Conservation (phyloP, 192 early-diverging fungal genomes). For the Linnemannia exigua region DNA sequence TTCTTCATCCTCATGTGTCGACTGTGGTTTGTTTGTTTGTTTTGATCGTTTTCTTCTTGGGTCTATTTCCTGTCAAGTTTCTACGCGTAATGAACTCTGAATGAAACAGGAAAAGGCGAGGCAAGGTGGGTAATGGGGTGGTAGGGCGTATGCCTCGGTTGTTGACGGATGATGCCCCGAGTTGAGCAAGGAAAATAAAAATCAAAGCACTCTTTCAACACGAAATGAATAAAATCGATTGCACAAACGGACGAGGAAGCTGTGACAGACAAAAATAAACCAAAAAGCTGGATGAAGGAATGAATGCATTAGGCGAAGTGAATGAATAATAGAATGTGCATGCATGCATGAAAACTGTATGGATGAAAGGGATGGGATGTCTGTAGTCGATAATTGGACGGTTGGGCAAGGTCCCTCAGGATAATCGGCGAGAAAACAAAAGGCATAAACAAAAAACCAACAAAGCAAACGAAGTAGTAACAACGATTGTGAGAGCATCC, state of each 20-base stretch:
- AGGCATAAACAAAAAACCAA: background rate
- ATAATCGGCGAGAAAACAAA: background rate
- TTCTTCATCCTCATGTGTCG: background rate
- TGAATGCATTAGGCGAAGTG: background rate
- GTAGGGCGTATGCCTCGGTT: background rate
- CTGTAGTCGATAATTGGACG: background rate
- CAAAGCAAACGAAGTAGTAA: background rate
- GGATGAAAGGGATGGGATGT: background rate
- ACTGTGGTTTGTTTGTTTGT: too few species aligned
- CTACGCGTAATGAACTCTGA: background rate
- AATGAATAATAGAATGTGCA: too few species aligned
- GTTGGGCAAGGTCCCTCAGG: background rate
- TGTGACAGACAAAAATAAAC: background rate
- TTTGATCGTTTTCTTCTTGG: background rate
- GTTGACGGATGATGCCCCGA: conserved; percentile 1
- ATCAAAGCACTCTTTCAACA: too few species aligned
- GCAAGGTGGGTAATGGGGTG: too few species aligned
- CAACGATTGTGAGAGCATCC: background rate
- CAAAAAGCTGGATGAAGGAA: background rate
- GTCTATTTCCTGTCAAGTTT: background rate
- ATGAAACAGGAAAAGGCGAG: background rate
- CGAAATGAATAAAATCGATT: background rate
- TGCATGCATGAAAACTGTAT: background rate
- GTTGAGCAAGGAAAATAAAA: background rate
- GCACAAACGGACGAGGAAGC: background rate